Percentiles rank a stretch among this genome's conserved stretches.
Evolutionary conservation across 2,329 filamentous ascomycete species (phyloP).

Genomic region (Botrytis hyacinthi): DNA sequence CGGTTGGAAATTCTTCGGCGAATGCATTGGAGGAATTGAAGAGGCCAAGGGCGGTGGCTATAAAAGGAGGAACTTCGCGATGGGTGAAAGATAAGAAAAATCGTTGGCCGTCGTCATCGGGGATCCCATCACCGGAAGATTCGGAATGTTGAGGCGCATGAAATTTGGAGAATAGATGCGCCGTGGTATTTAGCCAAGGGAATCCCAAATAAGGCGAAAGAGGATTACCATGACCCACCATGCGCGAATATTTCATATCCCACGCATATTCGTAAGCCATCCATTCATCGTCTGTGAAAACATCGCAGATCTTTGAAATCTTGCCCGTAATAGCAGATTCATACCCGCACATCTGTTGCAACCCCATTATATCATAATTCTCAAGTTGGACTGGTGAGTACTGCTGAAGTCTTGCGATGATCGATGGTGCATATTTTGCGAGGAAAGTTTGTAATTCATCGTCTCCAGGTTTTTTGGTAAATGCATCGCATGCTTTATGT

Average conservation of each 20-base stretch:
- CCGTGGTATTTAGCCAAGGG: conserved; percentile 58
- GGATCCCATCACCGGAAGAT: conserved; percentile 16
- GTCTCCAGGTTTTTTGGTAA: conserved; percentile 35
- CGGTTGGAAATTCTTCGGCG: conserved; percentile 64
- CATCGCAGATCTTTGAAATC: conserved; percentile 59
- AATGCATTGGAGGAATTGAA: conserved; percentile 65
- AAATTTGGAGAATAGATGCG: conserved; percentile 45
- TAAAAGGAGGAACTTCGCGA: conserved; percentile 65
- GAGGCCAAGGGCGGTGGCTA: conserved; percentile 64
- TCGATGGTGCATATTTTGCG: conserved; percentile 57
- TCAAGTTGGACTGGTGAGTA: conserved; percentile 61
- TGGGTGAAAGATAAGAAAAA: conserved; percentile 64
- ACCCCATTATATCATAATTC: conserved; percentile 58
- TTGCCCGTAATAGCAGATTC: conserved; percentile 54
- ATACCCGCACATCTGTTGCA: conserved; percentile 57
- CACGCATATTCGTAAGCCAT: conserved; percentile 65
- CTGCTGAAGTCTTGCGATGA: conserved; percentile 55
- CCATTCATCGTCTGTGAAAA: conserved; percentile 62
- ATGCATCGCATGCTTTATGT: conserved; percentile 61
- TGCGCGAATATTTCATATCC: conserved; percentile 64
- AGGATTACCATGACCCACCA: conserved; percentile 61
- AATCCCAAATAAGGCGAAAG: conserved; percentile 59
- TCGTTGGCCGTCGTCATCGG: conserved; percentile 47
- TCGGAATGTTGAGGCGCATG: conserved; percentile 26
- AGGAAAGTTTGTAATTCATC: conserved; percentile 42